Conservation (phyloP, 805 yeast species). For the Danielia reshetovae region DNA sequence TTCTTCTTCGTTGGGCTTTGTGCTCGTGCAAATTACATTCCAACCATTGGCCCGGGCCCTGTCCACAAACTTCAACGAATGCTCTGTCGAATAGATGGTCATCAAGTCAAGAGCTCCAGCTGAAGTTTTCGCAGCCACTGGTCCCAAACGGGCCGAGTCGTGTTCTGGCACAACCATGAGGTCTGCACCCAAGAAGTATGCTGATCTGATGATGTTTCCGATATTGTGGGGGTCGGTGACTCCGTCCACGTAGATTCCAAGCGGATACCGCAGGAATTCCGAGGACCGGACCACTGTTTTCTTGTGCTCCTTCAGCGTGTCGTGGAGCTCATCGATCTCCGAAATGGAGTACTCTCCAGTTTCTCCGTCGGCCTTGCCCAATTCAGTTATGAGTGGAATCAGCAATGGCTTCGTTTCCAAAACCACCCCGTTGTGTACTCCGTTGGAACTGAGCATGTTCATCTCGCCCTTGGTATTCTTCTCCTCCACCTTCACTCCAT, state of each 20-base stretch:
- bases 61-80: slow-evolving; percentile 62
- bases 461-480: slow-evolving; percentile 48
- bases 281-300: slow-evolving; percentile 22
- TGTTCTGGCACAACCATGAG: slow-evolving; percentile 65
- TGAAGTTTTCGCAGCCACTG: slow-evolving; percentile 74
- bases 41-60: slow-evolving; percentile 57
- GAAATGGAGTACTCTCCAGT: slow-evolving; percentile 17
- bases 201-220: slow-evolving; percentile 79
- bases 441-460: slow-evolving; percentile 58
- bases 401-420: slow-evolving; percentile 58
- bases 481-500: slow-evolving; percentile 33
- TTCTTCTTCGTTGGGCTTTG: slow-evolving; percentile 26
- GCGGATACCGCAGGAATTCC: slow-evolving; percentile 36
- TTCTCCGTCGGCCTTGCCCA: slow-evolving; percentile 24
- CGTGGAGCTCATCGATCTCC: slow-evolving; percentile 17
- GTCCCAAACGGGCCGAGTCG: slow-evolving; percentile 71
- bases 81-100: slow-evolving; percentile 54
- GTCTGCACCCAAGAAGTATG: slow-evolving; percentile 80
- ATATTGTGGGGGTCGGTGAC: slow-evolving; percentile 83
- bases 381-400: slow-evolving; percentile 23
- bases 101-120: slow-evolving; percentile 81
- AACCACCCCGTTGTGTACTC: slow-evolving; percentile 79
- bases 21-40: slow-evolving; percentile 63
- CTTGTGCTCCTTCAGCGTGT: slow-evolving; percentile 6
- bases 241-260: slow-evolving; percentile 75